phyloP scores from a whole-genome alignment of 208 protist species.

The Tritrichomonas foetus region DNA sequence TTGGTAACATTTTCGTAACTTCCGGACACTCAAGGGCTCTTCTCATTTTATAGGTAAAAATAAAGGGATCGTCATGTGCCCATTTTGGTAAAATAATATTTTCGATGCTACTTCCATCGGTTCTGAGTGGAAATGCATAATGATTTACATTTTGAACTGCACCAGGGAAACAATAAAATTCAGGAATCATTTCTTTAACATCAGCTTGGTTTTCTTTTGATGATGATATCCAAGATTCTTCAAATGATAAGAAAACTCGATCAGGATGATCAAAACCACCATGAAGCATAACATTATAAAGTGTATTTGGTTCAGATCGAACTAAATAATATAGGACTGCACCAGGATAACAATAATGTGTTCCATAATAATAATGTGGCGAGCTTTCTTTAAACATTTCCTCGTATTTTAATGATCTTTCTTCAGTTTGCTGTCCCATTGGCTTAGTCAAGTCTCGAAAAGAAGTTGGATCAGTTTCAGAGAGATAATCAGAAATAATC shows the following conservation, averaged over 20 bases:
- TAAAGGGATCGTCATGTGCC: neutral
- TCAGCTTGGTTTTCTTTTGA: neutral
- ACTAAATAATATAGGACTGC: neutral
- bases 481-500: neutral
- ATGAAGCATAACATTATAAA: conserved; percentile 11
- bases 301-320: neutral
- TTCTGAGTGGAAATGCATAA: conserved; percentile 50
- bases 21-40: conserved; percentile 38
- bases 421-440: neutral
- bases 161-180: conserved; percentile 62
- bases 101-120: conserved; percentile 44
- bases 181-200: conserved; percentile 57
- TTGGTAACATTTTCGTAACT: neutral
- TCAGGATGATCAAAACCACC: conserved; percentile 5
- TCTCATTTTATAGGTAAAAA: neutral
- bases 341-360: conserved; percentile 14
- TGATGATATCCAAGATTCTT: neutral
- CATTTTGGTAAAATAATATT: conserved; percentile 42
- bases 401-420: neutral
- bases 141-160: conserved; percentile 55
- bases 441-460: neutral
- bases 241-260: neutral
- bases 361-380: neutral
- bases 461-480: neutral
- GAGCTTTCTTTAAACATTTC: neutral